These are phyloP conservation scores for Helianthus annuus DNA, from an alignment of 129 eudicot genomes.

Conservation along the genomic window HanXRQr2.0-SUNRISE NC_035433.2:125479405-125479904, in stretches of 20 bases:
- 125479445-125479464: too few relatives aligned
- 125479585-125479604: constrained; percentile 47
- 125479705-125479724: constrained; percentile 40
- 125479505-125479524: too few relatives aligned
- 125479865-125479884: constrained; percentile 46
- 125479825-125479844: constrained; percentile 53
- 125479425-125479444: too few relatives aligned
- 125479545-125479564: constrained; percentile 11
- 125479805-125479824: constrained; percentile 44
- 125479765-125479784: constrained; percentile 27
- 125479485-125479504: too few relatives aligned
- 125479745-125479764: constrained; percentile 62
- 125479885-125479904: constrained; percentile 49
- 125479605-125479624: constrained; percentile 42
- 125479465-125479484: too few relatives aligned
- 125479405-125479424: too few relatives aligned
- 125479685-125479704: constrained; percentile 56
- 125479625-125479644: constrained; percentile 51
- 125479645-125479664: constrained; percentile 81
- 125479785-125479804: constrained; percentile 23
- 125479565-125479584: constrained; percentile 58
- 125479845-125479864: constrained; percentile 59
- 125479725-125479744: constrained; percentile 38
- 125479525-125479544: too few relatives aligned
- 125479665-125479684: constrained; percentile 52